These are phyloP conservation scores for Phialocephala subalpina DNA, from an alignment of 2,329 filamentous ascomycete genomes.

Conservation along the genomic window DNA sequence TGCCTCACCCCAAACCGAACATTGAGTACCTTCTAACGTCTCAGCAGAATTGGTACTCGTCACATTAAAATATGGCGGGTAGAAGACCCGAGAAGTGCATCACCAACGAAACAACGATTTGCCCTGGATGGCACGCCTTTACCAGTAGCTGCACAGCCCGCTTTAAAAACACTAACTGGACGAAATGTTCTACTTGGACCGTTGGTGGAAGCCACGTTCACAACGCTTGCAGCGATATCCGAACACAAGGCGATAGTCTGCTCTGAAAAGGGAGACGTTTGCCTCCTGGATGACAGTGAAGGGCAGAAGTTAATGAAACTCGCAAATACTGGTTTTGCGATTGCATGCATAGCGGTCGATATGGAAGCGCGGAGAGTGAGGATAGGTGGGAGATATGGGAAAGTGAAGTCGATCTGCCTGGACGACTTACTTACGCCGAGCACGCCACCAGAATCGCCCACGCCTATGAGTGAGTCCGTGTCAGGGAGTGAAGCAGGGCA, in stretches of 20 bases:
- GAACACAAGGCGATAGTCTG: conserved; percentile 81
- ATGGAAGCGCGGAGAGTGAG: conserved; percentile 44
- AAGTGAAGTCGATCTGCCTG: conserved; percentile 59
- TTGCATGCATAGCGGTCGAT: conserved; percentile 50
- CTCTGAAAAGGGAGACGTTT: conserved; percentile 89
- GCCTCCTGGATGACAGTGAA: conserved; percentile 79
- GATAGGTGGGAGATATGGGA: conserved; percentile 48
- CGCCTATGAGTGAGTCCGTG: conserved; percentile 28
- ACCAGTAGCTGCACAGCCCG: conserved; percentile 47
- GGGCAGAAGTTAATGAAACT: conserved; percentile 75
- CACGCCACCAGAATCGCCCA: conserved; percentile 44
- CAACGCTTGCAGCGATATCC: conserved; percentile 75
- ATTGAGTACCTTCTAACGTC: conserved; percentile 30
- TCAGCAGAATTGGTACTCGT: conserved; percentile 73
- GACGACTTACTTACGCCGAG: conserved; percentile 46
- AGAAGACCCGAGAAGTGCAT: conserved; percentile 68
- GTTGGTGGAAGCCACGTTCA: conserved; percentile 85
- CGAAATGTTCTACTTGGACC: conserved; percentile 87
- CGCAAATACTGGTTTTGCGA: conserved; percentile 69
- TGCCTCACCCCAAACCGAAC: not conserved
- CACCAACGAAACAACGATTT: conserved; percentile 70
- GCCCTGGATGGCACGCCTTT: conserved; percentile 51
- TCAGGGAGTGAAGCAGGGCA: conserved; percentile 45
- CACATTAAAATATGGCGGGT: conserved; percentile 95
- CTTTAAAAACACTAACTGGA: conserved; percentile 78